These are phyloP conservation scores for Mycena belliarum DNA, from an alignment of 768 basidiomycete species.

Conservation along the genomic window DNA sequence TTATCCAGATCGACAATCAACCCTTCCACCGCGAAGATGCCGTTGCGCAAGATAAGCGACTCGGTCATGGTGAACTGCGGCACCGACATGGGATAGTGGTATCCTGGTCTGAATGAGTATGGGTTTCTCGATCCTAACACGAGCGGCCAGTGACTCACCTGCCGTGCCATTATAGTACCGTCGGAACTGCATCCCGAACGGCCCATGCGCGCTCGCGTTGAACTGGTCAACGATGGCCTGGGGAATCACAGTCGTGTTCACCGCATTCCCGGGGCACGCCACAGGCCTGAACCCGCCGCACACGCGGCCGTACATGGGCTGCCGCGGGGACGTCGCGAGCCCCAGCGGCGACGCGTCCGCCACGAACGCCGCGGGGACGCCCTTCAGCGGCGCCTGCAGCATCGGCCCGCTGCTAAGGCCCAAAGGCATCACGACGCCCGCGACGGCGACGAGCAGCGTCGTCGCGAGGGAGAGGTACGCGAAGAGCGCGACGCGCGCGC, in stretches of 20 bases:
- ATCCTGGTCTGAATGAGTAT: neutral
- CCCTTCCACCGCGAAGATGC: constrained; percentile 23
- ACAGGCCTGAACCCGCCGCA: constrained; percentile 17
- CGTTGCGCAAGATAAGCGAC: constrained; percentile 22
- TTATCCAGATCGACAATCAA: constrained; percentile 24
- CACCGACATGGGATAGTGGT: constrained; percentile 8
- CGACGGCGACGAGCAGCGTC: constrained; percentile 21
- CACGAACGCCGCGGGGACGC: constrained; percentile 13
- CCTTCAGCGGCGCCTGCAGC: neutral
- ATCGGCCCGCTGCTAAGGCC: constrained; percentile 22
- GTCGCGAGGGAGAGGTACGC: constrained; percentile 17
- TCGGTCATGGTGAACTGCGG: constrained; percentile 10
- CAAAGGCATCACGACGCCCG: constrained; percentile 24
- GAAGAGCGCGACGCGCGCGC: constrained; percentile 11
- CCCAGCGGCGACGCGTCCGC: constrained; percentile 23
- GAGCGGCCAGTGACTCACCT: neutral
- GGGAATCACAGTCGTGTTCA: constrained; percentile 20
- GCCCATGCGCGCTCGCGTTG: constrained; percentile 23
- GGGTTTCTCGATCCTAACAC: too few relatives aligned
- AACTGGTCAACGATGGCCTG: constrained; percentile 17
- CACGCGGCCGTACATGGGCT: constrained; percentile 20
- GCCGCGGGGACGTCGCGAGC: constrained; percentile 23
- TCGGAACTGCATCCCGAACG: constrained; percentile 26
- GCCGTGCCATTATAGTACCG: constrained; percentile 20
- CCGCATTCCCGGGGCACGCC: constrained; percentile 23